Percentiles rank a stretch among this genome's conserved stretches.
phyloP scores from a whole-genome alignment of 164 flowering plant genomes.

The Macadamia tetraphylla region DNA sequence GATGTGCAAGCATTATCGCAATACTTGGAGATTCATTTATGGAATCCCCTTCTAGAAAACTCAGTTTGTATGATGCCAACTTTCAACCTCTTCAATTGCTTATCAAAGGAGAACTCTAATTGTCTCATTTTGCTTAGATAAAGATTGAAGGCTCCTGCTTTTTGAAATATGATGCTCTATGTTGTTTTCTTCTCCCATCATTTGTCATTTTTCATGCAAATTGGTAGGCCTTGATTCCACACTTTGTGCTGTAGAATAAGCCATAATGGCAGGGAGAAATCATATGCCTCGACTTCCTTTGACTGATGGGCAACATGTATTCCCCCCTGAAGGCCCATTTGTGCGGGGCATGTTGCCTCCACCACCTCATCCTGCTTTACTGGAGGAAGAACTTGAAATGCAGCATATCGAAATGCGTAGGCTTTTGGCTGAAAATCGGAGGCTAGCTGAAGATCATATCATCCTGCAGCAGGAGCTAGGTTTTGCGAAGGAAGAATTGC shows the following conservation, averaged over 20 bases:
- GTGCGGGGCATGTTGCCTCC: conserved; percentile 58
- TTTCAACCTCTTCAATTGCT: too few species aligned
- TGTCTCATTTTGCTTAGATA: too few species aligned
- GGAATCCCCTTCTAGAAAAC: too few species aligned
- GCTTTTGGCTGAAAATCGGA: not conserved
- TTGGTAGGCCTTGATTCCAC: not conserved
- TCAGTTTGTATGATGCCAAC: too few species aligned
- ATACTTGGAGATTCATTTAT: too few species aligned
- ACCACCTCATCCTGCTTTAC: conserved; percentile 68
- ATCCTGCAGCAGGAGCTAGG: conserved; percentile 62
- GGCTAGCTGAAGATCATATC: conserved; percentile 62
- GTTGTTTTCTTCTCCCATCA: too few species aligned
- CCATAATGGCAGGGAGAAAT: conserved; percentile 72
- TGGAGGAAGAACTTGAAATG: conserved; percentile 88
- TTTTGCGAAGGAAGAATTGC: conserved; percentile 77
- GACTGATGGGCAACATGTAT: conserved; percentile 53
- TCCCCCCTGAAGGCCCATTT: conserved; percentile 53
- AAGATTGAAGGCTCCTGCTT: too few species aligned
- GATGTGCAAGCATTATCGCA: too few species aligned
- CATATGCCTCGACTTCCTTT: conserved; percentile 54
- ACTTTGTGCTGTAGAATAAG: conserved; percentile 14
- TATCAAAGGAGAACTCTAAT: too few species aligned
- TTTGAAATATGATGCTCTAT: too few species aligned
- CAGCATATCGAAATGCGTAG: conserved; percentile 64
- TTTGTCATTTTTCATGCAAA: too few species aligned